Evolutionary conservation across 495 filamentous ascomycete genomes (phyloP), one percentile per base, ranked within the genome.

Genomic region (Xylaria scruposa): DNA sequence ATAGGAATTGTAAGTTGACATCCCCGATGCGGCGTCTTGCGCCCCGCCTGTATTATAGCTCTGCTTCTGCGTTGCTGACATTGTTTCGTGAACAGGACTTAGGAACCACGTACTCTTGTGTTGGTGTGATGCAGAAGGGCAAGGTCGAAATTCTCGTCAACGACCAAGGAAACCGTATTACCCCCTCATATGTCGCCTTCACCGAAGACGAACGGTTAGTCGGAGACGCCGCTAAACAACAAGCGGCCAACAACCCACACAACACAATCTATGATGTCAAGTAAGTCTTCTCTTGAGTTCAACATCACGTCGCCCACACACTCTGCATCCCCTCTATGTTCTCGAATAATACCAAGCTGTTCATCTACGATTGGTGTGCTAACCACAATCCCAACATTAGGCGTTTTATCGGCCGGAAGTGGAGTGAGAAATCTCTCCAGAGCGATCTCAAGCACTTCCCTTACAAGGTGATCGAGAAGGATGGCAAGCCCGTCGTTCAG

Each of bases 221-320:
- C 74, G 97, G 97, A 88, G 97, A 98, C 84, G 95, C 97, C 74
- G 97, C 97, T 70, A 99, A 99, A 92, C 98, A 99, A 86, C 97
- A 98, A 88, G 97, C 94, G 79, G 92, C 97, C 68, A 88, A 93
- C 70, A 98, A 99, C 88, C 97, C 97, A 54, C 82, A 82, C 73
- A 88, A 91, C 72, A 98, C 97, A 53, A 88, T 99, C 79, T 98
- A 91, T 79, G 96, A 98, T 78, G 89, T 97, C 81, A 97, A 97
- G 93, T 94, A 84, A 90, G 91, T 88, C 61, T 47, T 24, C 36
- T 38, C 53, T 26, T 21, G 4, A 65, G 24, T 10, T 26, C 21
- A 26, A 54, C 24, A 24, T 5, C 26, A 56, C 8, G 53, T 13
- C 49, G n/a, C n/a, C n/a, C 21, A 24, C n/a, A 44, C 8, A 44